Conservation (phyloP, 768 basidiomycete genomes). For the Kwoniella sp. region DNA sequence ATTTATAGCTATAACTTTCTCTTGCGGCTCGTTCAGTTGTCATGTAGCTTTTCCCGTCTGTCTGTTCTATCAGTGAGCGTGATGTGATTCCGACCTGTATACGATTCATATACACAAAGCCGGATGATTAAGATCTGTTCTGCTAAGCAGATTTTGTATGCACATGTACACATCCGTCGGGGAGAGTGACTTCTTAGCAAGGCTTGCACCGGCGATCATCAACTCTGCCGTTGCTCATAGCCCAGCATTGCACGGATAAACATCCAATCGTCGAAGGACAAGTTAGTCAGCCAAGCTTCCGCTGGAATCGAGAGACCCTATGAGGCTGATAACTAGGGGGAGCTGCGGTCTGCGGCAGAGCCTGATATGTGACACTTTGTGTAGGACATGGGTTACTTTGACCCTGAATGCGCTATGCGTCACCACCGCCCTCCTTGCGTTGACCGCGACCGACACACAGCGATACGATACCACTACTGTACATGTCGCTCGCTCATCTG, state of each 20-base stretch:
- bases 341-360: too few relatives aligned
- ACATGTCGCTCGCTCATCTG: too few relatives aligned
- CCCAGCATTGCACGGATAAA: neutral
- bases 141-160: too few relatives aligned
- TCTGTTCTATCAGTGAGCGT: too few relatives aligned
- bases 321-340: conserved; percentile 4
- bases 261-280: conserved; percentile 6
- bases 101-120: neutral
- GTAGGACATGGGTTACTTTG: neutral
- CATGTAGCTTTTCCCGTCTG: neutral
- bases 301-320: conserved; percentile 4
- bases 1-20: neutral
- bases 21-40: neutral
- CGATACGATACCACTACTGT: too few relatives aligned
- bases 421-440: conserved; percentile 6
- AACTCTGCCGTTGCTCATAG: neutral
- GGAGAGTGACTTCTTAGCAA: too few relatives aligned
- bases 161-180: neutral
- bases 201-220: too few relatives aligned
- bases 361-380: too few relatives aligned
- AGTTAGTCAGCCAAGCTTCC: conserved; percentile 22
- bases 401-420: conserved; percentile 22
- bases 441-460: neutral
- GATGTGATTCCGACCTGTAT: neutral
- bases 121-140: too few relatives aligned